phyloP scores from a whole-genome alignment of 2,329 filamentous ascomycete genomes.

The Aspergillus neoniger region DNA sequence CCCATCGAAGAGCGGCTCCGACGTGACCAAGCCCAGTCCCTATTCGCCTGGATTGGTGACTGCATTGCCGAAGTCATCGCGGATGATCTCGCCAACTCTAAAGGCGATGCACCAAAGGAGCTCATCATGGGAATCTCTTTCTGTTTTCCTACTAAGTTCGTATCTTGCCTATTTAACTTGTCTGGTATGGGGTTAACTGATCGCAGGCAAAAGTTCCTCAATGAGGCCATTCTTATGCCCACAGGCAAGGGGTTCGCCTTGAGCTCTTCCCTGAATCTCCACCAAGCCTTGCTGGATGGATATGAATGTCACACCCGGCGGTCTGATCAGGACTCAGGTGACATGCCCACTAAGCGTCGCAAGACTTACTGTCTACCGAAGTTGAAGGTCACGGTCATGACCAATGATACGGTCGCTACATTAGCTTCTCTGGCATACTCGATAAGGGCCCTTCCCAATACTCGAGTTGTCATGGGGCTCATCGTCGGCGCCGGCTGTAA shows the following conservation, averaged over 20 bases:
- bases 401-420: slow-evolving; percentile 76
- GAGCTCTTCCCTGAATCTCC: slow-evolving; percentile 36
- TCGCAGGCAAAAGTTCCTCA: slow-evolving; percentile 48
- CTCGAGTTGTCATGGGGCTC: slow-evolving; percentile 70
- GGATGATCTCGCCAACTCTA: slow-evolving; percentile 43
- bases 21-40: slow-evolving; percentile 66
- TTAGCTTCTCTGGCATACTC: slow-evolving; percentile 75
- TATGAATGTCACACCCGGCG: slow-evolving; percentile 46
- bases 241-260: slow-evolving; percentile 56
- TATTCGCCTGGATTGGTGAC: slow-evolving; percentile 75
- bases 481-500: slow-evolving; percentile 79
- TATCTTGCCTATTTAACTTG: too few relatives aligned
- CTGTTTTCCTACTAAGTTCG: slow-evolving; percentile 46
- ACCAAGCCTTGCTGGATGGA: slow-evolving; percentile 36
- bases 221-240: slow-evolving; percentile 54
- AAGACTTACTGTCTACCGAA: slow-evolving; percentile 54
- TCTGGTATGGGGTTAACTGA: not conserved
- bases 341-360: slow-evolving; percentile 31
- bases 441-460: slow-evolving; percentile 58
- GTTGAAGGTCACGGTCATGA: slow-evolving; percentile 69
- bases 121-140: slow-evolving; percentile 46
- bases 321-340: slow-evolving; percentile 25
- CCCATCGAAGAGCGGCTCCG: slow-evolving; percentile 73
- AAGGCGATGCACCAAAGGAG: slow-evolving; percentile 33
- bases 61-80: slow-evolving; percentile 72